Evolutionary conservation across 2,329 filamentous ascomycete species (phyloP).

Genomic region (Botrytis paeoniae): DNA sequence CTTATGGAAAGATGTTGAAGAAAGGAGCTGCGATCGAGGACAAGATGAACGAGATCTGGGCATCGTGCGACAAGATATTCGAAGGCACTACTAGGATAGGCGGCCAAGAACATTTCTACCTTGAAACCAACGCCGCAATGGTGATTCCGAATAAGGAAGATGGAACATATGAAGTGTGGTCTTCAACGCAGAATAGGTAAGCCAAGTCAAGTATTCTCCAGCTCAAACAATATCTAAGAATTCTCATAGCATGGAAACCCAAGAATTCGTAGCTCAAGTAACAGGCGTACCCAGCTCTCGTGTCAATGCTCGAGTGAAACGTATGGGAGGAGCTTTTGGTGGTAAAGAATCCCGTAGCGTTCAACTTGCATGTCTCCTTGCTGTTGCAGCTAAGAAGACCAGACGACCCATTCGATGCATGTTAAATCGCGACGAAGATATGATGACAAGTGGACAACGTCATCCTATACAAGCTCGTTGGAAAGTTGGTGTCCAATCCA

Average conservation of each 20-base stretch:
- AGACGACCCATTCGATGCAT: slow-evolving; percentile 83
- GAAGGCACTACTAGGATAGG: slow-evolving; percentile 79
- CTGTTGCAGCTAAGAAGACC: slow-evolving; percentile 80
- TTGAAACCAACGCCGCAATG: slow-evolving; percentile 84
- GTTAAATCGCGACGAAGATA: slow-evolving; percentile 94
- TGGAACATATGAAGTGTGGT: slow-evolving; percentile 89
- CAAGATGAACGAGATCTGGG: slow-evolving; percentile 29
- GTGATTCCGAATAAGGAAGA: slow-evolving; percentile 86
- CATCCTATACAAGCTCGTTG: slow-evolving; percentile 87
- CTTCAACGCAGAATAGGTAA: slow-evolving; percentile 81
- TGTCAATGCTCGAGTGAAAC: slow-evolving; percentile 84
- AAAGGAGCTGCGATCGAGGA: slow-evolving; percentile 74
- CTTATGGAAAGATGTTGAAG: slow-evolving; percentile 76
- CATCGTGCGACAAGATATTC: slow-evolving; percentile 48
- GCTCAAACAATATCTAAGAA: not conserved
- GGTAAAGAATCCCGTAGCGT: slow-evolving; percentile 89
- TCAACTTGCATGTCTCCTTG: slow-evolving; percentile 77
- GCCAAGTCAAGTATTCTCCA: not conserved
- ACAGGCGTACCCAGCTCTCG: slow-evolving; percentile 83
- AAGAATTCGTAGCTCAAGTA: slow-evolving; percentile 80
- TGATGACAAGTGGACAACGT: slow-evolving; percentile 82
- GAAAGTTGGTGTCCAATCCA: slow-evolving; percentile 88
- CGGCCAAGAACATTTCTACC: slow-evolving; percentile 93
- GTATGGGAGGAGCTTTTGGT: slow-evolving; percentile 88
- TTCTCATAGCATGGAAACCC: slow-evolving; percentile 65